Percentiles rank a stretch among this genome's conserved stretches.
phyloP scores from a whole-genome alignment of 2,329 filamentous ascomycete species.

The Claviceps maximensis region DNA sequence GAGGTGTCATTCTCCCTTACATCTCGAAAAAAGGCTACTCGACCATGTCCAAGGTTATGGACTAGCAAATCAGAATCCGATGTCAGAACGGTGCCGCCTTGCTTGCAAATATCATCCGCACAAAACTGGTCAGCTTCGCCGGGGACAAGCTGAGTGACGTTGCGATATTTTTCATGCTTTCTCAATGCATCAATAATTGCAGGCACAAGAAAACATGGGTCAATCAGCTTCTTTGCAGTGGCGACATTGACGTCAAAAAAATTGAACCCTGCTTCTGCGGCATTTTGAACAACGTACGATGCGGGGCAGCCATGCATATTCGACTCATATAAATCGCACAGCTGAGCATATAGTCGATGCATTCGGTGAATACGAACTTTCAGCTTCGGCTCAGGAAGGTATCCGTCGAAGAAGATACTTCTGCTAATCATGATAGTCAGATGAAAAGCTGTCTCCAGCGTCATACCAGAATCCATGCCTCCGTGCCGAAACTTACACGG shows the following conservation, averaged over 20 bases:
- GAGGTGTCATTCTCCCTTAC: constrained; percentile 28
- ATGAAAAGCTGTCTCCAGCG: not conserved
- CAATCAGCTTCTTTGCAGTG: constrained; percentile 23
- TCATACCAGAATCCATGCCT: not conserved
- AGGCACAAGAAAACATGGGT: constrained; percentile 63
- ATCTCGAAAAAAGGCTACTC: constrained; percentile 56
- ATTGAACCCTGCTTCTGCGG: constrained; percentile 7
- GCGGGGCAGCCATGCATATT: constrained; percentile 14
- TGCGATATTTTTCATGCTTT: constrained; percentile 26
- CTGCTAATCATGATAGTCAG: constrained; percentile 17
- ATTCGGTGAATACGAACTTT: constrained; percentile 48
- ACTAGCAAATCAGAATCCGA: constrained; percentile 80
- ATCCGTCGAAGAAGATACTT: constrained; percentile 77
- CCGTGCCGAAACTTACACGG: constrained; percentile 38
- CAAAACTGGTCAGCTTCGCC: constrained; percentile 81
- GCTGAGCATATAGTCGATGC: constrained; percentile 39
- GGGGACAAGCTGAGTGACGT: constrained; percentile 47
- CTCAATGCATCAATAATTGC: constrained; percentile 59
- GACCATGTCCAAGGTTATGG: constrained; percentile 53
- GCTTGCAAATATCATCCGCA: constrained; percentile 45
- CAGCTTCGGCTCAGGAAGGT: constrained; percentile 55
- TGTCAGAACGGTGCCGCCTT: constrained; percentile 51
- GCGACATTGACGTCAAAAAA: constrained; percentile 15
- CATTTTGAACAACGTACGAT: constrained; percentile 9
- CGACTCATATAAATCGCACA: constrained; percentile 33